Evolutionary conservation across 2,329 filamentous ascomycete species (phyloP).

Genomic region (Scedosporium minutisporum): DNA sequence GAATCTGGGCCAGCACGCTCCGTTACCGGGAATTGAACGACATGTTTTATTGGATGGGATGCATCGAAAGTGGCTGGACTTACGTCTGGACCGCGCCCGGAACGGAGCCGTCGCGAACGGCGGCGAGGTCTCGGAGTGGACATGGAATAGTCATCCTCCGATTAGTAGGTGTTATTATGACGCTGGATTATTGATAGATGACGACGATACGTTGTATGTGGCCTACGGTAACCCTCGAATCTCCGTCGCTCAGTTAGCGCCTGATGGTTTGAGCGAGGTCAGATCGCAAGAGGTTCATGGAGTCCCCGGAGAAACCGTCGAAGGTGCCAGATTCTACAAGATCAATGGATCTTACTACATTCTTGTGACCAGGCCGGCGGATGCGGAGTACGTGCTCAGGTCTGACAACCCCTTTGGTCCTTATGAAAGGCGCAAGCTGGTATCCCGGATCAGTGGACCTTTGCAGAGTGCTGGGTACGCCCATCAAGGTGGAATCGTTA

Average conservation of each 20-base stretch:
- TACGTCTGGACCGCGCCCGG: conserved; percentile 40
- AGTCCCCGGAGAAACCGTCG: conserved; percentile 21
- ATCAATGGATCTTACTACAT: conserved; percentile 47
- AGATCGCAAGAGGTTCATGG: conserved; percentile 33
- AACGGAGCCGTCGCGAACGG: conserved; percentile 25
- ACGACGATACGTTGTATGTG: conserved; percentile 50
- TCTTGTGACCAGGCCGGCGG: conserved; percentile 17
- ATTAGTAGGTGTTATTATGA: conserved; percentile 44
- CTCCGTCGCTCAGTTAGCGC: conserved; percentile 38
- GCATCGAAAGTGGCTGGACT: conserved; percentile 37
- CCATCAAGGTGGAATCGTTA: conserved; percentile 45
- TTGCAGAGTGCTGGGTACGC: conserved; percentile 23
- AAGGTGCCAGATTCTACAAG: conserved; percentile 48
- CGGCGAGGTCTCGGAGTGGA: conserved; percentile 24
- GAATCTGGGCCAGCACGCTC: conserved; percentile 33
- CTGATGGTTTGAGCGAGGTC: conserved; percentile 31
- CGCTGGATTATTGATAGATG: conserved; percentile 46
- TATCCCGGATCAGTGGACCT: neutral
- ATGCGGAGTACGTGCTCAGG: conserved; percentile 2
- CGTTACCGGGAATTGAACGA: conserved; percentile 38
- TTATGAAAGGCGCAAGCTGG: conserved; percentile 4
- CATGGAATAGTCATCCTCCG: conserved; percentile 13
- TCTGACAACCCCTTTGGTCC: conserved; percentile 1
- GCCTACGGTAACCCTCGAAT: conserved; percentile 41
- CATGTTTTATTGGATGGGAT: conserved; percentile 49